Conservation (phyloP, 2,329 filamentous ascomycete species). For the Paecilomyces sp. region DNA sequence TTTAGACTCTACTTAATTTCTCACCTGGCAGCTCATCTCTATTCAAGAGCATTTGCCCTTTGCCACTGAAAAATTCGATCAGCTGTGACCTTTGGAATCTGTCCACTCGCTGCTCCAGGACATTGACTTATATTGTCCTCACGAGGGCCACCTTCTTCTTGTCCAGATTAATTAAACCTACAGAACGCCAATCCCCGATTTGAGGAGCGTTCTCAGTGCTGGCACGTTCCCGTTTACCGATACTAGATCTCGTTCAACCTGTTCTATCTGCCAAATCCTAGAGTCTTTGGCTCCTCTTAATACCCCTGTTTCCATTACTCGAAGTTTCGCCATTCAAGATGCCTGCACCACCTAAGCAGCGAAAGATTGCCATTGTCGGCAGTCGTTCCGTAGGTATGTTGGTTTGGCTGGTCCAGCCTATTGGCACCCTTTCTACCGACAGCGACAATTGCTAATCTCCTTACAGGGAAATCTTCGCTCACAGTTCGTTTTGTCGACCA, state of each 20-base stretch:
- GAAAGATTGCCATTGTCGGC: slow-evolving; percentile 93
- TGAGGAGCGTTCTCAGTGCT: not conserved
- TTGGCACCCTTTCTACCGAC: slow-evolving; percentile 89
- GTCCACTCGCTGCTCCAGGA: not conserved
- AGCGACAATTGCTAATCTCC: slow-evolving; percentile 25
- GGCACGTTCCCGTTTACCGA: not conserved
- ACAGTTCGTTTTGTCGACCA: slow-evolving; percentile 96
- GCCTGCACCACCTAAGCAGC: slow-evolving; percentile 71
- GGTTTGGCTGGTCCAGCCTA: slow-evolving; percentile 39
- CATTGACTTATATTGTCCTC: not conserved
- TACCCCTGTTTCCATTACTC: slow-evolving; percentile 3
- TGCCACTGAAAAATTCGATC: not conserved
- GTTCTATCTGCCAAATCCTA: not conserved
- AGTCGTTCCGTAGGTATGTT: slow-evolving; percentile 77
- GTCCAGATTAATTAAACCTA: not conserved
- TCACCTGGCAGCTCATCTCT: not conserved
- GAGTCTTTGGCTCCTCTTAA: slow-evolving; percentile 1
- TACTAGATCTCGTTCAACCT: not conserved
- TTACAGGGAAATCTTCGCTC: slow-evolving; percentile 86
- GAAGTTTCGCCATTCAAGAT: slow-evolving; percentile 36
- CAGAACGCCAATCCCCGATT: not conserved
- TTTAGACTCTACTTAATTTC: not conserved
- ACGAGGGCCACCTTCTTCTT: not conserved
- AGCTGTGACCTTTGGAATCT: not conserved
- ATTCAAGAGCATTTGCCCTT: not conserved